These are phyloP conservation scores for Lodderomyces theae DNA, from an alignment of 1,139 yeast genomes.

Conservation along the genomic window DNA sequence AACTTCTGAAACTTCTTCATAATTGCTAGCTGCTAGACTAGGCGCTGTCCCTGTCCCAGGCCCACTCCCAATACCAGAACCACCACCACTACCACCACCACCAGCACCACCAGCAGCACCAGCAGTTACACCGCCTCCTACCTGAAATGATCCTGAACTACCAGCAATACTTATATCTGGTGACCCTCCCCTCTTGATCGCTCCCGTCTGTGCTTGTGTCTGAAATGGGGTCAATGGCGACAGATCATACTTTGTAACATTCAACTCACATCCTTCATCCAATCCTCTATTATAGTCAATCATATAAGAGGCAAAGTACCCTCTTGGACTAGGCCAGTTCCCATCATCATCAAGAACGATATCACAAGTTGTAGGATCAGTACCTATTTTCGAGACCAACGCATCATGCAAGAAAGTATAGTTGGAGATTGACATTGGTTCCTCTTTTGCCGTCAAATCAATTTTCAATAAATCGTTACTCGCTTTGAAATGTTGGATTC, in stretches of 20 bases:
- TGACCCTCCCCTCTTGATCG: slow-evolving; percentile 1
- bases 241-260: slow-evolving; percentile 8
- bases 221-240: not conserved
- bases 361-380: slow-evolving; percentile 12
- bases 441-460: slow-evolving; percentile 23
- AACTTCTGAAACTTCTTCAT: slow-evolving; percentile 12
- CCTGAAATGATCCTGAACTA: slow-evolving; percentile 21
- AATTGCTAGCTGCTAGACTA: slow-evolving; percentile 3
- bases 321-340: slow-evolving; percentile 40
- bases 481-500: slow-evolving; percentile 27
- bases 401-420: slow-evolving; percentile 24
- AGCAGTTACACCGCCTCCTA: too few relatives aligned
- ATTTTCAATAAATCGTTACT: slow-evolving; percentile 37
- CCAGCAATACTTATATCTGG: slow-evolving; percentile 6
- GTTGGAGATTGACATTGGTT: slow-evolving; percentile 8
- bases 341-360: slow-evolving; percentile 13
- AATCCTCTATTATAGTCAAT: slow-evolving; percentile 20
- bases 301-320: slow-evolving; percentile 38
- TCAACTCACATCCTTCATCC: slow-evolving; percentile 22
- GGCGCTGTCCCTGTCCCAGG: slow-evolving; percentile 4
- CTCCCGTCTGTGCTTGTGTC: slow-evolving; percentile 9
- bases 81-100: not conserved
- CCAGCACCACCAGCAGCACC: not conserved
- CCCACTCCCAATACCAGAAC: slow-evolving; percentile 4
- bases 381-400: slow-evolving; percentile 17